Conservation (phyloP, 352 stramenopile genomes). For the Phytophthora nicotianae region DNA sequence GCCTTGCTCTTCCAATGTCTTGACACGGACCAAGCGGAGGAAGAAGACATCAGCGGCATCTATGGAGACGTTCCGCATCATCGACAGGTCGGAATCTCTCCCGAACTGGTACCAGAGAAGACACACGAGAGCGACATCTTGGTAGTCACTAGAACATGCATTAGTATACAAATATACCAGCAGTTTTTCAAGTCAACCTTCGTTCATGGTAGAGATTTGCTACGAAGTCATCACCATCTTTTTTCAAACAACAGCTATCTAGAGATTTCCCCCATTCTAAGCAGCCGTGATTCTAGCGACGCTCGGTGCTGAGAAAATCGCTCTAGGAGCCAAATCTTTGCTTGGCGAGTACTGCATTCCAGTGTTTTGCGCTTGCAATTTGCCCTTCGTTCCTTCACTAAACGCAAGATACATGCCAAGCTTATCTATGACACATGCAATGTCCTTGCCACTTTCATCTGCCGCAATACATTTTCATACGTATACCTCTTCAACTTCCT, state of each 20-base stretch:
- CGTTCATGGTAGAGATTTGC: constrained; percentile 6
- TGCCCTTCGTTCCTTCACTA: too few relatives aligned
- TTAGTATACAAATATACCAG: constrained; percentile 7
- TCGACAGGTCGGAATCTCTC: neutral
- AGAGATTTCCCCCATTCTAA: constrained; percentile 5
- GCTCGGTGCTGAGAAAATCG: too few relatives aligned
- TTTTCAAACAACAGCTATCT: neutral
- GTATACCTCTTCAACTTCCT: too few relatives aligned
- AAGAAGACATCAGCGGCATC: constrained; percentile 19
- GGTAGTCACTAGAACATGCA: constrained; percentile 12
- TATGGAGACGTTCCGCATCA: constrained; percentile 27
- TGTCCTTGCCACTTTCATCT: too few relatives aligned
- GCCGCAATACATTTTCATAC: too few relatives aligned
- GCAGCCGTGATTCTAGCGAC: too few relatives aligned
- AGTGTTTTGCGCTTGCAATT: too few relatives aligned
- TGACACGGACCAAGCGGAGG: constrained; percentile 28
- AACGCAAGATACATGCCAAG: too few relatives aligned
- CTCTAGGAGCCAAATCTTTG: too few relatives aligned
- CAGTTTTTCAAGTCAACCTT: neutral
- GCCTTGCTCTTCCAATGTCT: constrained; percentile 34
- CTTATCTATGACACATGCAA: too few relatives aligned
- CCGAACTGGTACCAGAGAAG: constrained; percentile 16
- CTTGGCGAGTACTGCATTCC: too few relatives aligned
- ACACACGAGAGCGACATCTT: constrained; percentile 27
- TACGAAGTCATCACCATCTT: constrained; percentile 7